Conservation (phyloP, 768 basidiomycete genomes). For the Pisolithus microcarpus region DNA sequence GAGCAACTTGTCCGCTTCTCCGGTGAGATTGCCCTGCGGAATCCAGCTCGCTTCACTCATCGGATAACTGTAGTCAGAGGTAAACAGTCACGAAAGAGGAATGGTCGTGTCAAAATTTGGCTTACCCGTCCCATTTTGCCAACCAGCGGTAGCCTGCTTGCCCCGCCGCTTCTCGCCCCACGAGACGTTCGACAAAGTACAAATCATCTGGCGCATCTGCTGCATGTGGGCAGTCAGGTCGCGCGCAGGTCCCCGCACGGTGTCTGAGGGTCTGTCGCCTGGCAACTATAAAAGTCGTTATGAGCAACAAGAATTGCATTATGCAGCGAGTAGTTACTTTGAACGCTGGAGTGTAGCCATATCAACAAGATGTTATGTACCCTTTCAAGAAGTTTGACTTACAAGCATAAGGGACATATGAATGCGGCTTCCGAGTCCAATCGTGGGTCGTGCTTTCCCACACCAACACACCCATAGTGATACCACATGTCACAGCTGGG, state of each 20-base stretch:
- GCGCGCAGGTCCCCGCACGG: slow-evolving; percentile 12
- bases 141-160: slow-evolving; percentile 17
- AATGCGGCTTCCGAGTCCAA: slow-evolving; percentile 27
- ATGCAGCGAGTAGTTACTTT: slow-evolving; percentile 3
- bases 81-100: background rate
- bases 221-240: slow-evolving; percentile 20
- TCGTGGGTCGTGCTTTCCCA: slow-evolving; percentile 31
- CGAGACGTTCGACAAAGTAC: slow-evolving; percentile 22
- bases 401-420: slow-evolving; percentile 39
- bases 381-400: slow-evolving; percentile 1
- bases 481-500: slow-evolving; percentile 41
- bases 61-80: slow-evolving; percentile 14
- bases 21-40: slow-evolving; percentile 20
- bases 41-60: slow-evolving; percentile 25
- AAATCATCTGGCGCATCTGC: slow-evolving; percentile 4
- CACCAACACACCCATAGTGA: slow-evolving; percentile 45
- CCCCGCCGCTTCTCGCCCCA: slow-evolving; percentile 18
- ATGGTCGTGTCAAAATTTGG: background rate
- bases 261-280: slow-evolving; percentile 8
- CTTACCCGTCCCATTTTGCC: slow-evolving; percentile 30
- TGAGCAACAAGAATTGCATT: background rate
- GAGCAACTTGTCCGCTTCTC: slow-evolving; percentile 12
- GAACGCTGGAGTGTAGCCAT: slow-evolving; percentile 2
- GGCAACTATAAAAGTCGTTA: slow-evolving; percentile 7
- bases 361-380: background rate